These are phyloP conservation scores for Nothophytophthora sp. DNA, from an alignment of 352 stramenopile genomes.

Conservation along the genomic window DNA sequence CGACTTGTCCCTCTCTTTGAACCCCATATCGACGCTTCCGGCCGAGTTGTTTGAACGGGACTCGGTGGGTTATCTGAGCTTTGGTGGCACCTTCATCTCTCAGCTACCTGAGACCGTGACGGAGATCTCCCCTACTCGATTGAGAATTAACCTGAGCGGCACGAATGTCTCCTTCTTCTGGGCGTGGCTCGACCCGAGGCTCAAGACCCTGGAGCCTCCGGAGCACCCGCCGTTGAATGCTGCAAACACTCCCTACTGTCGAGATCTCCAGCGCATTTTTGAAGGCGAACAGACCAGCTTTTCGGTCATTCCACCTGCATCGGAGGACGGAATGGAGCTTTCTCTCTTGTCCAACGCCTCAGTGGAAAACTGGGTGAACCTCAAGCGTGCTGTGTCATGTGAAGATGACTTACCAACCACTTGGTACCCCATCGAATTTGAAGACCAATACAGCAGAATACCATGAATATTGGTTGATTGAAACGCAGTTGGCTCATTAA, in stretches of 20 bases:
- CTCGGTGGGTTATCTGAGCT: conserved; percentile 8
- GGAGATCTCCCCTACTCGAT: conserved; percentile 7
- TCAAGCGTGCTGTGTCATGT: conserved; percentile 10
- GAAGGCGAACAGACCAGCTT: background rate
- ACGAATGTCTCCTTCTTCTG: conserved; percentile 23
- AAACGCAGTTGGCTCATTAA: too few species aligned
- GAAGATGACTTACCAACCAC: background rate
- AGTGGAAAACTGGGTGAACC: conserved; percentile 1
- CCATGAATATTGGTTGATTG: background rate
- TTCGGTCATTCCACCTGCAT: background rate
- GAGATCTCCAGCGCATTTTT: background rate
- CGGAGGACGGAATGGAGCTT: background rate
- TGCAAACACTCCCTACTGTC: conserved; percentile 22
- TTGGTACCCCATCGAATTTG: conserved; percentile 5
- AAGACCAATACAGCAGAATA: conserved; percentile 13
- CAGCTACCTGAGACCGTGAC: conserved; percentile 15
- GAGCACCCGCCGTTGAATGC: conserved; percentile 9
- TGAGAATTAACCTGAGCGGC: conserved; percentile 17
- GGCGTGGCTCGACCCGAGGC: conserved; percentile 29
- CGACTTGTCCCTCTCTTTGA: conserved; percentile 19
- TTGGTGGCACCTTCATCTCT: conserved; percentile 13
- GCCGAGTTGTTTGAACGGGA: conserved; percentile 16
- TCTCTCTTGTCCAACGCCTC: conserved; percentile 5
- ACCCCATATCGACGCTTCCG: conserved; percentile 17
- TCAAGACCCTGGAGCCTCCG: too few species aligned